phyloP scores from a whole-genome alignment of 2,329 filamentous ascomycete species.

The Xylariaceae sp. region DNA sequence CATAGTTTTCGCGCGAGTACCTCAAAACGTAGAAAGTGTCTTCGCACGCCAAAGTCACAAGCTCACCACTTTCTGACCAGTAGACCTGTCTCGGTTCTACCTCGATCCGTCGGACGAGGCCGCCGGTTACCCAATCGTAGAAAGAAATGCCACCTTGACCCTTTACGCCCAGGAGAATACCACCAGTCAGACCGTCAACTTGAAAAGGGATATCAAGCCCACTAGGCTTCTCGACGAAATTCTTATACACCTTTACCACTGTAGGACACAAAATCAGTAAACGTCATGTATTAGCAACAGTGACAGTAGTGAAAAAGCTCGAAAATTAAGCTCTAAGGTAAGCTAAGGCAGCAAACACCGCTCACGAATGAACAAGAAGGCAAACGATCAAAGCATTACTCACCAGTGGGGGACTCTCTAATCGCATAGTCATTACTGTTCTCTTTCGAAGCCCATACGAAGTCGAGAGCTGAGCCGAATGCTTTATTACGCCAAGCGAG shows the following conservation, averaged over 20 bases:
- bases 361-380: no score
- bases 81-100: constrained; percentile 77
- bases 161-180: constrained; percentile 89
- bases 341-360: background rate
- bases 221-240: constrained; percentile 90
- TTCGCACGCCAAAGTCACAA: constrained; percentile 91
- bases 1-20: constrained; percentile 87
- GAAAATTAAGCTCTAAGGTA: background rate
- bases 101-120: constrained; percentile 90
- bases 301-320: background rate
- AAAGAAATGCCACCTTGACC: constrained; percentile 94
- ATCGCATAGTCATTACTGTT: constrained; percentile 99
- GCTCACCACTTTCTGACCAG: constrained; percentile 96
- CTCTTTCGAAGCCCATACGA: constrained; percentile 95
- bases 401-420: constrained; percentile 85
- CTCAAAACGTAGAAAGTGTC: constrained; percentile 94
- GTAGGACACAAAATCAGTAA: background rate
- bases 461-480: constrained; percentile 93
- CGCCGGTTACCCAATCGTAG: constrained; percentile 94
- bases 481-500: constrained; percentile 97
- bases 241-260: constrained; percentile 91
- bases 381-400: background rate
- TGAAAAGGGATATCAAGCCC: constrained; percentile 95
- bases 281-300: background rate
- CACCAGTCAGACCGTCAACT: constrained; percentile 87